Evolutionary conservation across 768 basidiomycete species (phyloP).

Genomic region (Tephrocybe rancida): DNA sequence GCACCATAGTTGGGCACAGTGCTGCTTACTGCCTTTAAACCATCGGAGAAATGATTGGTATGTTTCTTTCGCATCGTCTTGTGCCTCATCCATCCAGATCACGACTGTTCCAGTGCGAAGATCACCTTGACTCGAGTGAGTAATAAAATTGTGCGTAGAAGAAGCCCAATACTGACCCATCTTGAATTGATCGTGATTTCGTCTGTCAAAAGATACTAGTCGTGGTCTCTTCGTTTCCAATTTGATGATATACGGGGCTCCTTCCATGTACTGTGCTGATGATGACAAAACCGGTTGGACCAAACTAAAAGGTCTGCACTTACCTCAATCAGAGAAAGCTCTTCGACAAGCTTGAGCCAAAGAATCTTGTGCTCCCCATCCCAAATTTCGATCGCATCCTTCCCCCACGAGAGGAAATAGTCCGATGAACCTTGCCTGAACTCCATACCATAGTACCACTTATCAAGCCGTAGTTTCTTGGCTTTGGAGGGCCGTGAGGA

Average conservation of each 20-base stretch:
- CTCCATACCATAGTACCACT: background rate
- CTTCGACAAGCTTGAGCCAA: constrained; percentile 1
- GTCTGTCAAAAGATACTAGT: background rate
- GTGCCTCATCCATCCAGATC: constrained; percentile 18
- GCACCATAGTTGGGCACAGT: background rate
- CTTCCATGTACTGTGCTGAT: background rate
- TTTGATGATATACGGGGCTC: background rate
- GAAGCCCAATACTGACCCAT: constrained; percentile 4
- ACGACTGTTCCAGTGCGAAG: constrained; percentile 13
- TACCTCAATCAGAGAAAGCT: background rate
- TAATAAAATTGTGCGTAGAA: background rate
- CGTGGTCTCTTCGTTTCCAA: background rate
- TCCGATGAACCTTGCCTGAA: background rate
- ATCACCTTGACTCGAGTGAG: constrained; percentile 7
- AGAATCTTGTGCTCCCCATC: background rate
- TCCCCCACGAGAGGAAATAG: constrained; percentile 1
- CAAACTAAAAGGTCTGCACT: background rate
- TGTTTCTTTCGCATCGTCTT: background rate
- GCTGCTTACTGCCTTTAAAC: constrained; percentile 3
- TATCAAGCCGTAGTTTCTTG: background rate
- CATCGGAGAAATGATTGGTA: constrained; percentile 9
- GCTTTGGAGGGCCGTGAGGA: background rate
- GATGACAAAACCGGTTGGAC: background rate
- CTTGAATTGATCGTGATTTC: constrained; percentile 5
- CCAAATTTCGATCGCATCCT: background rate